These are phyloP conservation scores for Xerocomus potaroensis DNA, from an alignment of 768 basidiomycete species.

Conservation along the genomic window DNA sequence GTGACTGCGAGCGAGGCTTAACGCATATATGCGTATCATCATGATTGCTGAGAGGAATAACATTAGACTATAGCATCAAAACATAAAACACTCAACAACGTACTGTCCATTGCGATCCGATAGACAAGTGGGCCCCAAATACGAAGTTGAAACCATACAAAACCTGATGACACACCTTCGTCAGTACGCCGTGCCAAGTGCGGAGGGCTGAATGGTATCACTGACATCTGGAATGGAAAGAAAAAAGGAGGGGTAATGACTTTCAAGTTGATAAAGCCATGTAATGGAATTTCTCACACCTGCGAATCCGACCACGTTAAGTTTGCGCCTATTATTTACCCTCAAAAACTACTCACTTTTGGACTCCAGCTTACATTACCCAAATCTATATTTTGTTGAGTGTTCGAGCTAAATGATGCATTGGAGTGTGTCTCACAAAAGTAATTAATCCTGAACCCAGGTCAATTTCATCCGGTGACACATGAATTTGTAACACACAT, in stretches of 20 bases:
- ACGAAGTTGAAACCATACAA: constrained; percentile 12
- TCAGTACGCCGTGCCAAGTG: not conserved
- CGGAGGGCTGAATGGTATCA: not conserved
- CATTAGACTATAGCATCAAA: not conserved
- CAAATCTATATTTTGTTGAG: constrained; percentile 8
- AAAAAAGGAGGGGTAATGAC: too few species aligned
- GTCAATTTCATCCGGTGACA: not conserved
- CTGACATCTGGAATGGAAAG: constrained; percentile 9
- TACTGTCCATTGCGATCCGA: constrained; percentile 18
- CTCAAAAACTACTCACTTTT: constrained; percentile 6
- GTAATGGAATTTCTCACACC: constrained; percentile 10
- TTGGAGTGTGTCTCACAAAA: constrained; percentile 8
- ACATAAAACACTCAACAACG: not conserved
- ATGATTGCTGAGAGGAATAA: constrained; percentile 10
- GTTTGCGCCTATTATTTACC: not conserved
- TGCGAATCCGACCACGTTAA: not conserved
- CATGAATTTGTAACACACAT: constrained; percentile 1
- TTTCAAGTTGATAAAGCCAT: not conserved
- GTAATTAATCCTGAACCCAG: constrained; percentile 1
- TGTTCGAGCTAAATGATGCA: not conserved
- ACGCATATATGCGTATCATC: constrained; percentile 16
- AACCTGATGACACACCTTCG: constrained; percentile 5
- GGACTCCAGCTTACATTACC: constrained; percentile 6
- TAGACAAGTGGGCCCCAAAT: constrained; percentile 14
- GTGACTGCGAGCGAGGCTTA: constrained; percentile 1